Evolutionary conservation across 78 protist species (phyloP).

Genomic region (Dictyostelium intermedium): DNA sequence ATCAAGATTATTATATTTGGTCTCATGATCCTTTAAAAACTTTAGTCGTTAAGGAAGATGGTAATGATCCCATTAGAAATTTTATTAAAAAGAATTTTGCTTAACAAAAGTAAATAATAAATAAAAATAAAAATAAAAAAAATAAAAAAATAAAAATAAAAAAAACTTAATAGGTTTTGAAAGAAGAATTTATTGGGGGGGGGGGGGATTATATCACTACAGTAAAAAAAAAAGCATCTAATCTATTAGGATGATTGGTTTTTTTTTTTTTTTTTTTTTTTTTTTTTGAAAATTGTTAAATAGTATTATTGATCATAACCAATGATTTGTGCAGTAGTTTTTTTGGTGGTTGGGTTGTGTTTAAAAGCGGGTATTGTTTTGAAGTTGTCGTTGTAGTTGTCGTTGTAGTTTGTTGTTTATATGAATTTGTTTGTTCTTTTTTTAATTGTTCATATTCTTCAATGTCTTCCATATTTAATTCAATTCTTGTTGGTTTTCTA

Average conservation of each 20-base stretch:
- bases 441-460: conserved; percentile 65
- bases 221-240: not conserved
- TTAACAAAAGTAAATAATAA: not conserved
- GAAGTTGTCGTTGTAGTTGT: not conserved
- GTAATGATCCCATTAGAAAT: conserved; percentile 38
- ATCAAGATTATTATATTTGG: conserved; percentile 6
- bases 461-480: conserved; percentile 59
- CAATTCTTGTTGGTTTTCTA: conserved; percentile 74
- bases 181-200: not conserved
- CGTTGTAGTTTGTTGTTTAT: not conserved
- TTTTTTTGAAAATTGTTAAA: not conserved
- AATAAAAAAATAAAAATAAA: not conserved
- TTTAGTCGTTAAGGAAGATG: conserved; percentile 45
- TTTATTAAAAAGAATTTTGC: conserved; percentile 50
- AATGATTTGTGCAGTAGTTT: conserved; percentile 52
- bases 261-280: not conserved
- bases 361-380: not conserved
- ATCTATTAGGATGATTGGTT: not conserved
- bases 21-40: not conserved
- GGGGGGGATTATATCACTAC: too few species aligned
- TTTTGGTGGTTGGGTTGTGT: not conserved
- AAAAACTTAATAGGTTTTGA: not conserved
- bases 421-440: conserved; percentile 41
- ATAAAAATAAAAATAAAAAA: not conserved
- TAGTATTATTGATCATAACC: conserved; percentile 17